Base-by-base conservation (phyloP, 345 rosid species). In the Arabidopsis arenosa region DNA sequence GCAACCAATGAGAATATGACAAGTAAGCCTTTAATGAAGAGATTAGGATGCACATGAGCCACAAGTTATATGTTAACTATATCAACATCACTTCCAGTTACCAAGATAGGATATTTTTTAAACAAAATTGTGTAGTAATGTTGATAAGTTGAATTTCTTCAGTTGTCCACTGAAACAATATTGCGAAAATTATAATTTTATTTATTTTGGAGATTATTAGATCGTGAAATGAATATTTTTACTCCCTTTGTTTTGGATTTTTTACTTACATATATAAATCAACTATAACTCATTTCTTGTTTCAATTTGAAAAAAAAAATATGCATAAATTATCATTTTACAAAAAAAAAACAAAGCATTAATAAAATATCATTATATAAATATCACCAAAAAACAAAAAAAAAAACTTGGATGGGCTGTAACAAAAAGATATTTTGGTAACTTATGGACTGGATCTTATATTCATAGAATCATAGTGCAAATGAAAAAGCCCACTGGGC, bases 31-130 rank as follows among this genome's bases (percentile, higher is more conserved):
- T 15, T 40, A 30, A 59, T n/a, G 15, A 26, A 39, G 2, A 57
- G 83, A 83, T 81, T 11, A 80, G 82, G 76, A 79, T 79, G 73
- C 44, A 43, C 37, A 63, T 43, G 67, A 63, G 52, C 67, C 37
- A 41, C 37, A 62, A 13, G 37, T 43, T 63, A 5, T 0, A 15
- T 4, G 7, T 12, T 43, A 1, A n/a, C n/a, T 41, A 35, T 17
- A 8, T 33, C 36, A 5, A 36, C 43, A 15, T 33, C 63, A 13
- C 37, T 55, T 30, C 18, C 39, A 45, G 51, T 45, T 44, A 44
- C 10, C 11, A 39, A 39, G 3, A 18, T 18, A 18, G 21, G 21
- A 1, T 18, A 18, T 18, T 0, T 18, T 18, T 18, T 18, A 0
- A 18, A 18, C 0, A 18, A 18, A 18, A 18, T 43, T 43, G 15